Percentiles rank a stretch among this genome's conserved stretches.
Conservation (phyloP, 169 alveolate genomes). For the Cryptosporidium tyzzeri region DNA sequence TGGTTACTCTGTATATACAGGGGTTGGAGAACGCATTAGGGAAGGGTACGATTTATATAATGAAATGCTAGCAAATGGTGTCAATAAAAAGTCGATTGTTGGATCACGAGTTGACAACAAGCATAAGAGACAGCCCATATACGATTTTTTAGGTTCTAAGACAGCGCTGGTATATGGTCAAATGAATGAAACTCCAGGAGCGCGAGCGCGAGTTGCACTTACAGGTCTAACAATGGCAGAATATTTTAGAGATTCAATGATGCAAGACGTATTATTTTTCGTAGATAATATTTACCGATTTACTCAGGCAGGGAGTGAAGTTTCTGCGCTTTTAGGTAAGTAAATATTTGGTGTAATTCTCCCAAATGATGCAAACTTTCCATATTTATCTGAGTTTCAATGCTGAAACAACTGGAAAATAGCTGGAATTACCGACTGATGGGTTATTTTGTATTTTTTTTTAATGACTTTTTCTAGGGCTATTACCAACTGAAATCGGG, state of each 20-base stretch:
- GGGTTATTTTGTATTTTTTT: background rate
- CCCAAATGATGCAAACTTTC: conserved; percentile 44
- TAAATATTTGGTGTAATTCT: background rate
- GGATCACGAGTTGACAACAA: conserved; percentile 12
- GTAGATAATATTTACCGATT: conserved; percentile 96
- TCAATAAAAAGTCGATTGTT: conserved; percentile 78
- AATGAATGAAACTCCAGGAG: conserved; percentile 99
- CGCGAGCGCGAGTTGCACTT: conserved; percentile 98
- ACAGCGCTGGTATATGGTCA: conserved; percentile 98
- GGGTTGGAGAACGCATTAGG: conserved; percentile 99
- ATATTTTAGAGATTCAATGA: conserved; percentile 97
- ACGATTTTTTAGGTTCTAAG: conserved; percentile 92
- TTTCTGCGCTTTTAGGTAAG: conserved; percentile 92
- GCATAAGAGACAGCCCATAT: conserved; percentile 39
- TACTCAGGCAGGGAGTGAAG: conserved; percentile 98
- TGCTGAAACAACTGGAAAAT: conserved; percentile 73
- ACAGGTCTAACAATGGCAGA: conserved; percentile 98
- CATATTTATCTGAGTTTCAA: background rate
- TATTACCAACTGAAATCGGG: conserved; percentile 98
- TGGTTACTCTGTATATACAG: conserved; percentile 98
- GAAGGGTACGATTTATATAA: conserved; percentile 98
- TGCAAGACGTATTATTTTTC: conserved; percentile 95
- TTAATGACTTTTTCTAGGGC: conserved; percentile 83
- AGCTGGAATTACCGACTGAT: conserved; percentile 77
- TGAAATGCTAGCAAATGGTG: conserved; percentile 95